Base-by-base conservation (phyloP, 805 yeast species). In the Cyberlindnera galapagoensis region DNA sequence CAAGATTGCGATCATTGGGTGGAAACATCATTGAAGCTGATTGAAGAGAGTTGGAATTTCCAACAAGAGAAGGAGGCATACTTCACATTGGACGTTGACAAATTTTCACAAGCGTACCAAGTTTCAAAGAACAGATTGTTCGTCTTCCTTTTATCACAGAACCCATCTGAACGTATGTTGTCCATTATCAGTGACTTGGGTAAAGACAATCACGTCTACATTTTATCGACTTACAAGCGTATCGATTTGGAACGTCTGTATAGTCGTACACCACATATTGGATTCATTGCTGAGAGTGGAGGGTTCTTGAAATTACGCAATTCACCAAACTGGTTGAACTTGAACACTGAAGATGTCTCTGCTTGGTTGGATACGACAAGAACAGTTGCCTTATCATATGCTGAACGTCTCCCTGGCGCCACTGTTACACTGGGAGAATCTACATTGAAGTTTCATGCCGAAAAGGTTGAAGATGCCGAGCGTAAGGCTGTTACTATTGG, bases 241-340 rank as follows among this genome's bases (percentile, higher is more conserved):
- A 56, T 66, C 2, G 83, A 78, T 25, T 59, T 88, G 49, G 83
- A 80, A 39, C 65, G 83, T 34, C 59, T 75, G 33, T 87, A 79
- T 59, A 66, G 80, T 13, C 69, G 85, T 43, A 68, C 76, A 4
- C 74, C 80, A 2, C 73, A 74, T 24, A 49, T 88, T 19, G 97
- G 97, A 0, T 62, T 90, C 32, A 76, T 90, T 41, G 94, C 96
- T 1, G 97, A 88, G 56, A 79, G 80, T 51, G 97, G 97, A 22
- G 94, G 86, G 0, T 85, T 71, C 47, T 67, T 90, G 21, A 77
- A 71, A 52, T 48, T 74, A 13, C 68, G 69, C 11, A 67, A 71
- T 14, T 48, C 53, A 43, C 62, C 18, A 56, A 57, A 25, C 5
- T 48, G 53, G 53, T 22, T 44, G 3, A 28, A 42, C 6, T 26